Evolutionary conservation across 2,329 filamentous ascomycete species (phyloP).

Genomic region (Lasiodiplodia theobromae): DNA sequence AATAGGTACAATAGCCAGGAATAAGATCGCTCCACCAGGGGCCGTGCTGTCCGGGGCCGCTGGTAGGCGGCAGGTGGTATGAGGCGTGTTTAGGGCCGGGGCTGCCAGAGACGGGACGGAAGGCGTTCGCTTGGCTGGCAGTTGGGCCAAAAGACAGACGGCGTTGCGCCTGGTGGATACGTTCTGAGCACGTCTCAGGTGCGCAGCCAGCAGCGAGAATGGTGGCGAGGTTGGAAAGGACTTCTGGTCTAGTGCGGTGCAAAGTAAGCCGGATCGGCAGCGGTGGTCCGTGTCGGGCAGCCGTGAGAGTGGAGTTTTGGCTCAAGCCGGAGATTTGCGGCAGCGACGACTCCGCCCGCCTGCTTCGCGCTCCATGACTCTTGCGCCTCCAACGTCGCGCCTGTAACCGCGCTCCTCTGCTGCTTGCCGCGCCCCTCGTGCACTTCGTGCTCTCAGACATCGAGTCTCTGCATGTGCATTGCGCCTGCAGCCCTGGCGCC

Average conservation of each 20-base stretch:
- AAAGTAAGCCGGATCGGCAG: background rate
- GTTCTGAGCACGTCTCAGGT: background rate
- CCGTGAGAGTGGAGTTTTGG: background rate
- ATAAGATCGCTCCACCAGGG: background rate
- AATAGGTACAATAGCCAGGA: background rate
- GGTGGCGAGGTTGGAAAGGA: background rate
- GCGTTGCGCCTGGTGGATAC: background rate
- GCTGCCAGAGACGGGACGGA: conserved; percentile 2
- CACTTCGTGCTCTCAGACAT: background rate
- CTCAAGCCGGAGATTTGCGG: conserved; percentile 18
- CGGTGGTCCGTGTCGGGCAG: background rate
- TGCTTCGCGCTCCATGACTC: background rate
- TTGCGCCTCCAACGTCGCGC: background rate
- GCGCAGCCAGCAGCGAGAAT: background rate
- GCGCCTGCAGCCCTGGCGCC: background rate
- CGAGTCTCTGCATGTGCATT: background rate
- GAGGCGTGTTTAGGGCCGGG: background rate
- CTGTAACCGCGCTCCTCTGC: background rate
- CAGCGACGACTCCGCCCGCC: background rate
- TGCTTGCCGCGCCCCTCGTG: background rate
- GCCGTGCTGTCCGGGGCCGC: background rate
- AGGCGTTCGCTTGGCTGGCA: background rate
- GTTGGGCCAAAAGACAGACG: background rate
- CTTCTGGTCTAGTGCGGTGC: background rate
- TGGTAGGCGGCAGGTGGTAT: background rate